These are phyloP conservation scores for Venturiaceae sp. DNA, from an alignment of 2,329 filamentous ascomycete species.

Conservation along the genomic window DNA sequence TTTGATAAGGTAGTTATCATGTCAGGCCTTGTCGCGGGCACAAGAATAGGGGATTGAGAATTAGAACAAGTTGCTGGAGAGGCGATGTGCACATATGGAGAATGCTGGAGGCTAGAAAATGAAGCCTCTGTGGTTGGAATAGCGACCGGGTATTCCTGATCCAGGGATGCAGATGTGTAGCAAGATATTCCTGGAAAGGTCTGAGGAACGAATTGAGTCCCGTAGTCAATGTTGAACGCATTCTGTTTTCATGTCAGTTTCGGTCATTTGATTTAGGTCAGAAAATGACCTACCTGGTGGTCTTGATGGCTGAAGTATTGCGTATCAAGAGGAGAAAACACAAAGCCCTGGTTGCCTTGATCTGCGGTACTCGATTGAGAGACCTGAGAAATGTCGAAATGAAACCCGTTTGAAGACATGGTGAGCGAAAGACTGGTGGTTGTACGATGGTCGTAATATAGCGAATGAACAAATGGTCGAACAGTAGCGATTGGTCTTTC, in stretches of 20 bases:
- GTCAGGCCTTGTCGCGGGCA: not conserved
- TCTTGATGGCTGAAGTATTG: not conserved
- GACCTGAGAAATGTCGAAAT: not conserved
- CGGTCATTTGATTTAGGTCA: not conserved
- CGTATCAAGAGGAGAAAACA: not conserved
- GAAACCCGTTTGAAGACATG: not conserved
- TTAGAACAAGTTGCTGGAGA: not conserved
- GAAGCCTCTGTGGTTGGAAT: not conserved
- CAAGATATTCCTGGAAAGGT: not conserved
- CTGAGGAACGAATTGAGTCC: not conserved
- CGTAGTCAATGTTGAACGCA: conserved; percentile 1
- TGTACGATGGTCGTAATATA: not conserved
- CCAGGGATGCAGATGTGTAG: not conserved
- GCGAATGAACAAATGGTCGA: not conserved
- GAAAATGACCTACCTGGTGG: not conserved
- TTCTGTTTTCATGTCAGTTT: not conserved
- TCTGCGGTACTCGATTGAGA: not conserved
- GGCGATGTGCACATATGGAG: not conserved
- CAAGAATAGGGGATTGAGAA: not conserved
- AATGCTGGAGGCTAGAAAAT: not conserved
- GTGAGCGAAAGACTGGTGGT: not conserved
- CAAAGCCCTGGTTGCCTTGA: not conserved
- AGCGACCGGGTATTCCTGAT: not conserved
- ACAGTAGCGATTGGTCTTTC: not conserved
- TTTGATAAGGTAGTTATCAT: not conserved